Base-by-base conservation (phyloP, 2,329 filamentous ascomycete genomes). In the Alternaria gansuensis region DNA sequence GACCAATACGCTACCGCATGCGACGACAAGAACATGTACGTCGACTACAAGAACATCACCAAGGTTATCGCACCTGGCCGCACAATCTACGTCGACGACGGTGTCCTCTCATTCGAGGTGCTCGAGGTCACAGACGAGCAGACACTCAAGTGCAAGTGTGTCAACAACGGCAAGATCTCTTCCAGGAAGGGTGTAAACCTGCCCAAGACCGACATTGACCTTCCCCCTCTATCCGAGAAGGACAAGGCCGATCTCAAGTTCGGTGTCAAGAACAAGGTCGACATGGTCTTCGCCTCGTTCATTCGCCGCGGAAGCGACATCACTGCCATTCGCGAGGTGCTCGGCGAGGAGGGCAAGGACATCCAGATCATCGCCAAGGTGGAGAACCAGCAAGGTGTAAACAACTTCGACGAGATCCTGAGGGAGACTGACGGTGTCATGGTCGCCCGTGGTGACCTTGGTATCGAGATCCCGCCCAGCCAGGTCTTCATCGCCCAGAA, bases 281-380 rank as follows among this genome's bases (percentile, higher is more conserved):
- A 99, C 82, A 99, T 99, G 95, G 85, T 99, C 74, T 99, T 99
- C 78, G 95, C 95, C 63, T 97, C 93, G 0, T 99, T 99, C 80
- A 99, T 99, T 81, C 94, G 95, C 72, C 90, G 91, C 62, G 94
- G 90, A 60, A 90, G 93, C 77, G 95, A 99, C 79, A 97, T 99
- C 84, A 87, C 85, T 70, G 88, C 93, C 75, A 99, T 99, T 80
- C 94, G 95, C 69, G 86, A 90, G 67, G 90, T 98, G 63, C 88
- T 99, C 51, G 95, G 95, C 64, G 87, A 92, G 76, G 90, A 96
- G 43, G 95, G 95, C 81, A 92, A 91, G 83, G 89, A 96, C 80
- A 97, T 99, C 75, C 94, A 99, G 85, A 97, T 99, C 83, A 98
- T 99, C 79, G 91, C 95, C 87, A 99, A 99, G 90, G 97, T 99